These are phyloP conservation scores for Lentinula raphanica DNA, from an alignment of 768 basidiomycete species.

Conservation along the genomic window DNA sequence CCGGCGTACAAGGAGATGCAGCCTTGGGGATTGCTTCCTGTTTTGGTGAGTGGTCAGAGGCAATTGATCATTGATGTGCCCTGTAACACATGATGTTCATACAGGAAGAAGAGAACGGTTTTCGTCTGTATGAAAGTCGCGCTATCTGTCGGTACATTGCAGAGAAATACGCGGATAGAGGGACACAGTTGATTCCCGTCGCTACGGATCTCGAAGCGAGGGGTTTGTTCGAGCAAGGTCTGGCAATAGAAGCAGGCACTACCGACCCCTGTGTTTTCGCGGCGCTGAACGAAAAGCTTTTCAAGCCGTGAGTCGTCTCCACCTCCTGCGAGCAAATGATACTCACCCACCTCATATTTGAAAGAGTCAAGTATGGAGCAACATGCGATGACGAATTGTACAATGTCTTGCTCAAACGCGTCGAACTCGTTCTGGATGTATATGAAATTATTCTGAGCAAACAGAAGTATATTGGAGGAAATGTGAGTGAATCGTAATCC, in stretches of 20 bases:
- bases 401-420: slow-evolving; percentile 18
- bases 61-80: background rate
- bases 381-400: slow-evolving; percentile 24
- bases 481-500: slow-evolving; percentile 26
- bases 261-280: slow-evolving; percentile 45
- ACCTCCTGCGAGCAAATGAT: no score
- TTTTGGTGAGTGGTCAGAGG: slow-evolving; percentile 15
- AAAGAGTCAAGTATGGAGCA: slow-evolving; percentile 26
- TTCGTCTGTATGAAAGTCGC: slow-evolving; percentile 60
- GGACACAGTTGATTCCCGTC: slow-evolving; percentile 45
- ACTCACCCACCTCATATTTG: slow-evolving; percentile 17
- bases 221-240: slow-evolving; percentile 49
- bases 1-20: slow-evolving; percentile 33
- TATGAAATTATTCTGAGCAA: slow-evolving; percentile 56
- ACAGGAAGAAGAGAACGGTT: slow-evolving; percentile 50
- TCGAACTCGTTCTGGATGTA: slow-evolving; percentile 28
- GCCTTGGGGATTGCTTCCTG: slow-evolving; percentile 45
- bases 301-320: slow-evolving; percentile 36
- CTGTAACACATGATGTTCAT: no score
- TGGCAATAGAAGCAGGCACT: slow-evolving; percentile 45
- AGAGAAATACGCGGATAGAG: slow-evolving; percentile 48
- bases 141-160: slow-evolving; percentile 59
- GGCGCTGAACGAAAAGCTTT: slow-evolving; percentile 42
- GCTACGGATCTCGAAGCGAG: slow-evolving; percentile 23
- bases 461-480: slow-evolving; percentile 51